phyloP scores from a whole-genome alignment of 169 alveolate species.

The Babesia ovis region DNA sequence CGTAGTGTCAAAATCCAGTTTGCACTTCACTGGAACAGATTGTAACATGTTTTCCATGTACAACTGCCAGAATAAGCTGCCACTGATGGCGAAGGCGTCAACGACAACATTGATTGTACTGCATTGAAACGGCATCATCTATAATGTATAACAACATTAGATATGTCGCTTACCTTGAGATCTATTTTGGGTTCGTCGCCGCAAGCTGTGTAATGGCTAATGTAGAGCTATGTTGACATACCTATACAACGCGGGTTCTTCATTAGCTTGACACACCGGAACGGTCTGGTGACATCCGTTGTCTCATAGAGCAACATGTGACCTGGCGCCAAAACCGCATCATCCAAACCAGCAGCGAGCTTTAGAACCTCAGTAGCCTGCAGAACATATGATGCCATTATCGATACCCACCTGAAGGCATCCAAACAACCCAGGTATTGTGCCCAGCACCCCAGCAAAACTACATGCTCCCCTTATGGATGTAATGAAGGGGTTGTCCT shows the following conservation, averaged over 20 bases:
- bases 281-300: constrained; percentile 60
- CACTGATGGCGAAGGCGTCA: constrained; percentile 47
- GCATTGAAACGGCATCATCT: constrained; percentile 28
- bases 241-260: constrained; percentile 63
- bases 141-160: not conserved
- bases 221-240: not conserved
- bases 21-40: constrained; percentile 13
- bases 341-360: constrained; percentile 57
- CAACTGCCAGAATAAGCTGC: constrained; percentile 16
- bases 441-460: constrained; percentile 72
- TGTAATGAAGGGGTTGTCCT: constrained; percentile 57
- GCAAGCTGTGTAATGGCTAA: constrained; percentile 22
- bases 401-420: constrained; percentile 55
- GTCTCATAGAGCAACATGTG: constrained; percentile 68
- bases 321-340: constrained; percentile 46
- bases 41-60: constrained; percentile 35
- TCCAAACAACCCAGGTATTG: constrained; percentile 78
- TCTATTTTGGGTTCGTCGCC: not conserved
- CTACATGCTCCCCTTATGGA: constrained; percentile 65
- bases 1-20: not conserved
- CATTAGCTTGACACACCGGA: constrained; percentile 62
- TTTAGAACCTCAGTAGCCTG: constrained; percentile 75
- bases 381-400: not conserved
- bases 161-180: constrained; percentile 4
- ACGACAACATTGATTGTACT: constrained; percentile 26